A percentile compares a stretch with the other conserved stretches of the same genome.
phyloP scores from a whole-genome alignment of 1,284 basidiomycete genomes.

The Cryptococcus maquisensis region DNA sequence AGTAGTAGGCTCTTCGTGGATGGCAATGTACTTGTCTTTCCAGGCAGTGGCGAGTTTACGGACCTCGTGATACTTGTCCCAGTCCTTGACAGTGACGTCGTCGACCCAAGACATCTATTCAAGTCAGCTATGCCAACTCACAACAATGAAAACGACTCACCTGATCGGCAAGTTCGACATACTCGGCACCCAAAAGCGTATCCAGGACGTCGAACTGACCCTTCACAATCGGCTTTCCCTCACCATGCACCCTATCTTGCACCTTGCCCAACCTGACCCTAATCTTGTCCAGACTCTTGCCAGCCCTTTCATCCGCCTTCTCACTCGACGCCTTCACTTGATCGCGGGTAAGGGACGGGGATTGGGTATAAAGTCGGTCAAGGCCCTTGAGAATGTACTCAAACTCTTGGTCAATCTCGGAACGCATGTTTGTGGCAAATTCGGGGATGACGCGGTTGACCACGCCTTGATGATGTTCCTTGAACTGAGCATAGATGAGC shows the following conservation, averaged over 20 bases:
- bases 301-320: slow-evolving; percentile 26
- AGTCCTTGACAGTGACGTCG: slow-evolving; percentile 33
- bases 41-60: slow-evolving; percentile 28
- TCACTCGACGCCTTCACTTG: slow-evolving; percentile 33
- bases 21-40: slow-evolving; percentile 27
- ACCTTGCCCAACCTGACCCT: slow-evolving; percentile 21
- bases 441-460: slow-evolving; percentile 20
- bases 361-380: slow-evolving; percentile 44
- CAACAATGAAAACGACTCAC: slow-evolving; percentile 12
- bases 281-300: slow-evolving; percentile 20
- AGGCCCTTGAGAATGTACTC: slow-evolving; percentile 37
- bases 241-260: slow-evolving; percentile 17
- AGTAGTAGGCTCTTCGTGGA: slow-evolving; percentile 23
- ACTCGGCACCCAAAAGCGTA: slow-evolving; percentile 26
- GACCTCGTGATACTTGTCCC: slow-evolving; percentile 33
- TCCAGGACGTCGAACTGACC: slow-evolving; percentile 25
- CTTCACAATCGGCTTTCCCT: slow-evolving; percentile 20
- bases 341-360: slow-evolving; percentile 26
- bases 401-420: slow-evolving; percentile 35
- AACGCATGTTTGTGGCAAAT: slow-evolving; percentile 15
- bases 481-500: slow-evolving; percentile 9
- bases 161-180: slow-evolving; percentile 29
- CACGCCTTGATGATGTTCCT: slow-evolving; percentile 12
- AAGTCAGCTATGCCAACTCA: neutral
- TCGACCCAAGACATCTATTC: slow-evolving; percentile 24